Base-by-base conservation (phyloP, 176 grass and related monocot species). In the Alloteropsis semialata region DNA sequence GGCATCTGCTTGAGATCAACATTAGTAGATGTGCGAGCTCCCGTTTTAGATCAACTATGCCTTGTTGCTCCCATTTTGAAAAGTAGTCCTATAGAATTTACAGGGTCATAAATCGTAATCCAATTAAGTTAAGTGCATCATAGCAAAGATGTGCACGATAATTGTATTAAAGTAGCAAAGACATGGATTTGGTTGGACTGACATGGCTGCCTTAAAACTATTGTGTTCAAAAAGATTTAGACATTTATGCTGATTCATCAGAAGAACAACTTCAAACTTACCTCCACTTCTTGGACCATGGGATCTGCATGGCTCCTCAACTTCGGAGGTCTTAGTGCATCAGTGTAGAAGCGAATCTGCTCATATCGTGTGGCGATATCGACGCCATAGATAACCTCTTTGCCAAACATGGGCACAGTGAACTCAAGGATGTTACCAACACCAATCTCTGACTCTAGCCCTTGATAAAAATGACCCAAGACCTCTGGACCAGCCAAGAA, bases 1-100 rank as follows among this genome's bases (percentile, higher is more conserved):
- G 82, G 84, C 91, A 90, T 64, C 76, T 80, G 70, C 74, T 84
- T 22, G 10, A 89, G 12, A 45, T 45, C 43, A 45, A 45, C 43
- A 45, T 45, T 9, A 45, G 43, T 45, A 45, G 13, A 2, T 45
- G 43, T 12, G 43, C 43, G 1, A 45, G 74, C 53, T 92, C 90
- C 44, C 78, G 49, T 10, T 88, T 88, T 7, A 92, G 39, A 27
- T 92, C 82, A 62, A 92, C 28, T 15, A 65, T 83, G 41, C 82
- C 86, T 5, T 66, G 69, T 21, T 86, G 64, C 1, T 29, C 28
- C 59, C 28, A 62, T 62, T 62, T 62, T 5, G 28, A 28, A 62
- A 64, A 62, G 15, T 62, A 62, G 13, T 62, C 27, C 59, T 62
- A 5, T 33, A 62, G 13, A 32, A 62, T 16, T 5, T 50, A 50